Evolutionary conservation across 345 rosid species (phyloP).

Genomic region (Lenwebbia sp.): DNA sequence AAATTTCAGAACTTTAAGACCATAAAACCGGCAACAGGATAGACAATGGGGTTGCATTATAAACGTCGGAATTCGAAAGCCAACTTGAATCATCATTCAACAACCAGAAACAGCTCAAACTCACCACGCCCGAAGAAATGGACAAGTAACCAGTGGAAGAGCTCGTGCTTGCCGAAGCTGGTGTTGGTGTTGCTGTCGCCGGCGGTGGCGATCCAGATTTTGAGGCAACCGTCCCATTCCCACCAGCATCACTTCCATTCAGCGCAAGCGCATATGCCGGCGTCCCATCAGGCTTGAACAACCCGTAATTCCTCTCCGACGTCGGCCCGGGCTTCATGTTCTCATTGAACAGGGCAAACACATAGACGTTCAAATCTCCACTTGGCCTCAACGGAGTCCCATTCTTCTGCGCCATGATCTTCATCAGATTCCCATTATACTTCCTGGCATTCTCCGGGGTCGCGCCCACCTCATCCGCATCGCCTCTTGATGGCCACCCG

Average conservation of each 20-base stretch:
- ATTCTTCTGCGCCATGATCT: conserved; percentile 41
- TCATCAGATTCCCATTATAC: conserved; percentile 76
- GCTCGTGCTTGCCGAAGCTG: background rate
- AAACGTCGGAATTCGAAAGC: background rate
- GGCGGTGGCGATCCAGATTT: background rate
- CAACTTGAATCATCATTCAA: background rate
- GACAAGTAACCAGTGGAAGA: conserved; percentile 5
- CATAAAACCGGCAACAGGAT: background rate
- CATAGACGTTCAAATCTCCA: conserved; percentile 46
- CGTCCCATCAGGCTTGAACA: conserved; percentile 83
- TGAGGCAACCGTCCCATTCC: background rate
- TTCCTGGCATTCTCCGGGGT: conserved; percentile 71
- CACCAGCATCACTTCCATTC: background rate
- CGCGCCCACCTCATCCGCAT: conserved; percentile 73
- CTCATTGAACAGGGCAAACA: conserved; percentile 89
- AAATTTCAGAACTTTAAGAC: background rate
- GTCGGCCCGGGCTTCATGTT: conserved; percentile 92
- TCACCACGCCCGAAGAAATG: conserved; percentile 3
- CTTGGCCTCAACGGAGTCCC: conserved; percentile 76
- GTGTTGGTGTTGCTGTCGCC: background rate
- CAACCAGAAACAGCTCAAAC: background rate
- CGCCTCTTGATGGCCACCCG: conserved; percentile 99
- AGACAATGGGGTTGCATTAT: background rate
- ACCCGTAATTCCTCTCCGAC: conserved; percentile 91
- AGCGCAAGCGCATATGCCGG: conserved; percentile 54